These are phyloP conservation scores for Fragaria iinumae DNA, from an alignment of 306 rosid genomes.

Conservation along the genomic window DNA sequence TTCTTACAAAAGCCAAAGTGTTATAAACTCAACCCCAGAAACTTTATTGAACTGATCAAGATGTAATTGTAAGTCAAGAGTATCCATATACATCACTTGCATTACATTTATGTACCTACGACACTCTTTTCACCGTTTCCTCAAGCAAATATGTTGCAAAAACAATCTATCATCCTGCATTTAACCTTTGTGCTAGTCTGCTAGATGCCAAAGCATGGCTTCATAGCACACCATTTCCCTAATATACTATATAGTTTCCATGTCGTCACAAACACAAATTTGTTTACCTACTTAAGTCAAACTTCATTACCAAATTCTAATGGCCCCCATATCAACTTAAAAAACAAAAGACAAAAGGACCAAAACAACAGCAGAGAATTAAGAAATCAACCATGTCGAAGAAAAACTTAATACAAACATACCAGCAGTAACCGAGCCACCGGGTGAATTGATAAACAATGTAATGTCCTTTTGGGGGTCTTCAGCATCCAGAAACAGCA, in stretches of 20 bases:
- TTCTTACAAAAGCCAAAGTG: background rate
- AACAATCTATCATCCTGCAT: background rate
- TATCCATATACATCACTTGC: background rate
- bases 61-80: background rate
- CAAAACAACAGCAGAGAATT: background rate
- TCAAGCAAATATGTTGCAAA: slow-evolving; percentile 3
- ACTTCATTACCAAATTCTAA: background rate
- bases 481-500: slow-evolving; percentile 85
- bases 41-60: background rate
- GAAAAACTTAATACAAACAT: slow-evolving; percentile 19
- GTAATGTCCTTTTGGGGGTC: slow-evolving; percentile 79
- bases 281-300: background rate
- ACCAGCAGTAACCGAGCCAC: slow-evolving; percentile 97
- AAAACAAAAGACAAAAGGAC: background rate
- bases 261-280: background rate
- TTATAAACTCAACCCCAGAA: background rate
- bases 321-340: background rate
- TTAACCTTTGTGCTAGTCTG: background rate
- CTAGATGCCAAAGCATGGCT: background rate
- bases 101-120: background rate
- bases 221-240: background rate
- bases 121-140: background rate
- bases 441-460: slow-evolving; percentile 90
- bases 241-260: background rate
- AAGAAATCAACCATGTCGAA: background rate